These are phyloP conservation scores for Polymyxa betae DNA, from an alignment of 208 protist genomes.

Conservation along the genomic window DNA sequence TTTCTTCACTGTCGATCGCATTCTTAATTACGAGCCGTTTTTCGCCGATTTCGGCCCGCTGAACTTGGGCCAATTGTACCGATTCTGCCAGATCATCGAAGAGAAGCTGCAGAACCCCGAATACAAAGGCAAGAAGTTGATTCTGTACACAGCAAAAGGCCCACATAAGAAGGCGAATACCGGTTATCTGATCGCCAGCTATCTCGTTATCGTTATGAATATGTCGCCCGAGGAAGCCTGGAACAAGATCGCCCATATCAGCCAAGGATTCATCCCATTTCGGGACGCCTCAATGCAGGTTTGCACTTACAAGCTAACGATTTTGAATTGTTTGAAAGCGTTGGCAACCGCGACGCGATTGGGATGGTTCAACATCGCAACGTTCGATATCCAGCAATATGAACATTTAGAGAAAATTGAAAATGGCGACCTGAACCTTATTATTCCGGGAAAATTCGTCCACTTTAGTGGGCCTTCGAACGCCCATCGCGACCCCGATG, in stretches of 20 bases:
- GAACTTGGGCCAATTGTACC: conserved; percentile 78
- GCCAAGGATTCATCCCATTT: conserved; percentile 84
- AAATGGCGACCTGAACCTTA: conserved; percentile 90
- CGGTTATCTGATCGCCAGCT: conserved; percentile 79
- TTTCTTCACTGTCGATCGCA: conserved; percentile 70
- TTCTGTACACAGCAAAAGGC: conserved; percentile 66
- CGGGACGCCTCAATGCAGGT: conserved; percentile 85
- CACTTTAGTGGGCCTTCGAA: conserved; percentile 82
- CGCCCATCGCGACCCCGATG: conserved; percentile 70
- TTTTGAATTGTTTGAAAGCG: conserved; percentile 80
- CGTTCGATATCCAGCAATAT: conserved; percentile 86
- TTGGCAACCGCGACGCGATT: conserved; percentile 76
- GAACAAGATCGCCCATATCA: conserved; percentile 71
- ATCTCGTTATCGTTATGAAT: conserved; percentile 76
- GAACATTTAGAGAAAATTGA: conserved; percentile 81
- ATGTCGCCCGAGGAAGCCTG: conserved; percentile 76
- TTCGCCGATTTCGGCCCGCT: conserved; percentile 89
- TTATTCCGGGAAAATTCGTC: conserved; percentile 87
- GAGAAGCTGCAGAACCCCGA: conserved; percentile 58
- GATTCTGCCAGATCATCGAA: conserved; percentile 76
- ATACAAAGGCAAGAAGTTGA: conserved; percentile 59
- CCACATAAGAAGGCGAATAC: conserved; percentile 82
- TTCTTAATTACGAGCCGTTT: conserved; percentile 83
- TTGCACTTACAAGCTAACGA: conserved; percentile 76
- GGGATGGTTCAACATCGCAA: conserved; percentile 79